phyloP scores from a whole-genome alignment of 2,329 filamentous ascomycete species.

The Fusarium robinianum region DNA sequence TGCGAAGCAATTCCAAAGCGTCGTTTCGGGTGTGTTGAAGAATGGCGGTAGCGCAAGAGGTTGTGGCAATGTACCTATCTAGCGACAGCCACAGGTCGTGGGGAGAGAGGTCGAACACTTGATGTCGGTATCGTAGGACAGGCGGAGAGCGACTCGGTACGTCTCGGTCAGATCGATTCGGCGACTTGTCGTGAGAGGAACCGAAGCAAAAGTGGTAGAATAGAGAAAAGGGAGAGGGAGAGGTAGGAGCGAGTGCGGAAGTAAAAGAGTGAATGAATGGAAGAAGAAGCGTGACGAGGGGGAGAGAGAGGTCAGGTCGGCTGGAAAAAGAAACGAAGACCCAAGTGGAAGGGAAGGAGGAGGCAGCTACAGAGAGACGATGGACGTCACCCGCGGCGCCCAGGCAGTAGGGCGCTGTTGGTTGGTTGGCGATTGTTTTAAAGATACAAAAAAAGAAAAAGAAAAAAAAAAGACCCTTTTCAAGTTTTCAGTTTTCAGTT shows the following conservation, averaged over 20 bases:
- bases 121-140: slow-evolving; percentile 4
- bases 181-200: slow-evolving; percentile 2
- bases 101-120: slow-evolving; percentile 13
- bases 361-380: slow-evolving; percentile 24
- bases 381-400: slow-evolving; percentile 22
- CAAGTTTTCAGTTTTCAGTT: no score
- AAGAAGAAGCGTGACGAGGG: slow-evolving; percentile 12
- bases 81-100: slow-evolving; percentile 12
- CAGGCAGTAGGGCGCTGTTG: slow-evolving; percentile 9
- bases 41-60: slow-evolving; percentile 8
- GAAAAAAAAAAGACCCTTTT: slow-evolving; percentile 2
- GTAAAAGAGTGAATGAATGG: slow-evolving; percentile 20
- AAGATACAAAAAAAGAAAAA: not conserved
- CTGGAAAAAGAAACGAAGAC: slow-evolving; percentile 31
- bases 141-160: slow-evolving; percentile 6
- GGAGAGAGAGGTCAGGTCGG: slow-evolving; percentile 18
- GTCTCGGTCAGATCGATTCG: slow-evolving; percentile 15
- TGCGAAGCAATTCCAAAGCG: slow-evolving; percentile 29
- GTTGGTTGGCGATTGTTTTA: slow-evolving; percentile 17
- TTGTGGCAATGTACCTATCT: slow-evolving; percentile 3
- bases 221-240: slow-evolving; percentile 11
- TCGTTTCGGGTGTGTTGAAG: slow-evolving; percentile 16
- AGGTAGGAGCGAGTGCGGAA: slow-evolving; percentile 10
- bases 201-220: slow-evolving; percentile 3
- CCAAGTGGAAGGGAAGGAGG: no score